Percentiles rank a stretch among this genome's conserved stretches.
Conservation (phyloP, 257 asterid genomes). For the Paraleonurus japonicus region DNA sequence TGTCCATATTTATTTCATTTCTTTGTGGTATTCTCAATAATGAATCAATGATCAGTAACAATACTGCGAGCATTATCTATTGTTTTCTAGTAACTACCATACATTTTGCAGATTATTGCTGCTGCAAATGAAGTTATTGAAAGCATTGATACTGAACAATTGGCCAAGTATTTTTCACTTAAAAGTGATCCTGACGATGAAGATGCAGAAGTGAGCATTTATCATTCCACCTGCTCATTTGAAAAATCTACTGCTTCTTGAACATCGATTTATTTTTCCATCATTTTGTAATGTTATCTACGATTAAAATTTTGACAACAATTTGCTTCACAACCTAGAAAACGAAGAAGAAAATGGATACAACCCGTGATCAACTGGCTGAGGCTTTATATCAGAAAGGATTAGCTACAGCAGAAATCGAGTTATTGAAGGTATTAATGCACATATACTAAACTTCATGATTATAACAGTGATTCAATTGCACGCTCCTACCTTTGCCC, state of each 20-base stretch:
- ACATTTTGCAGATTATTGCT: constrained; percentile 55
- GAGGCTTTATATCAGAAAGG: constrained; percentile 95
- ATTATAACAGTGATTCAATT: constrained; percentile 1
- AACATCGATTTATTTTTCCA: neutral
- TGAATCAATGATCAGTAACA: neutral
- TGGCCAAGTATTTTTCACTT: constrained; percentile 62
- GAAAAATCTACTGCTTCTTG: neutral
- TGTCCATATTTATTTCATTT: neutral
- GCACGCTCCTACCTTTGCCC: neutral
- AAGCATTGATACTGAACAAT: constrained; percentile 72
- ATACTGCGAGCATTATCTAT: neutral
- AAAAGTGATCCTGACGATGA: constrained; percentile 89
- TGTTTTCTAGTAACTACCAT: neutral
- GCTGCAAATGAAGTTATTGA: constrained; percentile 75
- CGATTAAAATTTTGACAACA: constrained; percentile 21
- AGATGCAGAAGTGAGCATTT: constrained; percentile 74
- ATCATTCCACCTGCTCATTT: constrained; percentile 13
- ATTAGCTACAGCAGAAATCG: constrained; percentile 74
- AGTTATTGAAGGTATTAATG: constrained; percentile 57
- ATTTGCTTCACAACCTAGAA: constrained; percentile 44
- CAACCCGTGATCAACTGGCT: constrained; percentile 76
- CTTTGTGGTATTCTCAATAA: neutral
- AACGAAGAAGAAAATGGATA: constrained; percentile 82
- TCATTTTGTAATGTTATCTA: neutral
- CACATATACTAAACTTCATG: neutral